phyloP scores from a whole-genome alignment of 2,329 filamentous ascomycete species.

The Ophiocordyceps camponoti-floridani region DNA sequence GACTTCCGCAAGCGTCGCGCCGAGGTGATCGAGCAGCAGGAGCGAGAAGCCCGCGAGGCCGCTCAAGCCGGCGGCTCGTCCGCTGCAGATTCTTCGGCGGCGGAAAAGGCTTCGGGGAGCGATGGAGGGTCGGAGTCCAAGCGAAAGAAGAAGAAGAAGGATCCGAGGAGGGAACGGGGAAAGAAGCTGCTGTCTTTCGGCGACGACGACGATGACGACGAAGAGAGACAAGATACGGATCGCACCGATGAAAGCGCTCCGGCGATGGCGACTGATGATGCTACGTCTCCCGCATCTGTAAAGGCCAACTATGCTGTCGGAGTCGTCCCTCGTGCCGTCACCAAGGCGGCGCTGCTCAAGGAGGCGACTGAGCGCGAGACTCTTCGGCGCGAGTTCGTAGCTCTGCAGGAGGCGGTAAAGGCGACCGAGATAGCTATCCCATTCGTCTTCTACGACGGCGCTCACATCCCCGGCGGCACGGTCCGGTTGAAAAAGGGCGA shows the following conservation, averaged over 20 bases:
- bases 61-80: conserved; percentile 27
- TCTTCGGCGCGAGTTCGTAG: conserved; percentile 65
- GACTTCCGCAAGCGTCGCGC: conserved; percentile 94
- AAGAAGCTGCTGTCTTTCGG: conserved; percentile 44
- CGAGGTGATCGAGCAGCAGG: conserved; percentile 82
- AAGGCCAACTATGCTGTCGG: conserved; percentile 43
- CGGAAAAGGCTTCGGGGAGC: conserved; percentile 20
- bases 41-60: conserved; percentile 56
- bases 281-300: conserved; percentile 13
- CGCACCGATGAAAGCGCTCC: too few species aligned
- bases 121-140: conserved; percentile 9
- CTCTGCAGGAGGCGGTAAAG: conserved; percentile 72
- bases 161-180: conserved; percentile 24
- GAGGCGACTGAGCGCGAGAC: conserved; percentile 67
- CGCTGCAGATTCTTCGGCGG: conserved; percentile 28
- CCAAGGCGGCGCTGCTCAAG: conserved; percentile 57
- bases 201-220: conserved; percentile 38
- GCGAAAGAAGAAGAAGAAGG: conserved; percentile 16
- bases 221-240: too few species aligned
- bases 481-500: conserved; percentile 89
- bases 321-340: conserved; percentile 47
- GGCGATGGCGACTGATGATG: too few species aligned
- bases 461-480: conserved; percentile 67
- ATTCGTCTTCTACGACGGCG: conserved; percentile 94
- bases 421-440: conserved; percentile 78